Evolutionary conservation across 2,329 filamentous ascomycete species (phyloP).

Genomic region (Emmonsiellopsis sp.): DNA sequence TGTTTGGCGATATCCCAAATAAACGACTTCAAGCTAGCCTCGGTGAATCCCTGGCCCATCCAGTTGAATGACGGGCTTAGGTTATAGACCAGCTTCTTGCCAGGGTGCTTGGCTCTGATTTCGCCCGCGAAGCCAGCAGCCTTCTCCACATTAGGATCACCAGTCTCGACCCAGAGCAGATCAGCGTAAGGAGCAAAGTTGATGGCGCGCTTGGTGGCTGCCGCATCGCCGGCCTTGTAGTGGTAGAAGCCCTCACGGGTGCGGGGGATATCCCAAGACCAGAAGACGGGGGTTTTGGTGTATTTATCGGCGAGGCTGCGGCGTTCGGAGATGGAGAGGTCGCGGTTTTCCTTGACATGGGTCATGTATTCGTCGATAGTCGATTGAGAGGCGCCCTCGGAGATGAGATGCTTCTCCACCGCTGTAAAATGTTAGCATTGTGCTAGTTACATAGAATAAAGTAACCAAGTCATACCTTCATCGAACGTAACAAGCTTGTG

Average conservation of each 20-base stretch:
- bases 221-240: slow-evolving; percentile 55
- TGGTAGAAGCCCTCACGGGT: slow-evolving; percentile 94
- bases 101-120: slow-evolving; percentile 60
- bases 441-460: not conserved
- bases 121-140: slow-evolving; percentile 65
- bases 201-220: slow-evolving; percentile 83
- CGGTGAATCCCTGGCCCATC: slow-evolving; percentile 88
- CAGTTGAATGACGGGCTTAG: slow-evolving; percentile 96
- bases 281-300: slow-evolving; percentile 61
- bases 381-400: slow-evolving; percentile 54
- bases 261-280: slow-evolving; percentile 84
- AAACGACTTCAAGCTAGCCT: slow-evolving; percentile 75
- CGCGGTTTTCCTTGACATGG: slow-evolving; percentile 52
- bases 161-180: slow-evolving; percentile 94
- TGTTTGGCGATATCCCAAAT: slow-evolving; percentile 93
- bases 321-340: slow-evolving; percentile 70
- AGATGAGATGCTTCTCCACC: slow-evolving; percentile 62
- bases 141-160: slow-evolving; percentile 72
- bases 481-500: slow-evolving; percentile 85
- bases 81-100: slow-evolving; percentile 93
- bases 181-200: slow-evolving; percentile 89
- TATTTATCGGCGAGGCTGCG: slow-evolving; percentile 61
- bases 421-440: slow-evolving; percentile 37
- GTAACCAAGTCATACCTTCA: slow-evolving; percentile 44
- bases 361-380: slow-evolving; percentile 59